Conservation (phyloP, 1,284 basidiomycete species). For the Malassezia equina region DNA sequence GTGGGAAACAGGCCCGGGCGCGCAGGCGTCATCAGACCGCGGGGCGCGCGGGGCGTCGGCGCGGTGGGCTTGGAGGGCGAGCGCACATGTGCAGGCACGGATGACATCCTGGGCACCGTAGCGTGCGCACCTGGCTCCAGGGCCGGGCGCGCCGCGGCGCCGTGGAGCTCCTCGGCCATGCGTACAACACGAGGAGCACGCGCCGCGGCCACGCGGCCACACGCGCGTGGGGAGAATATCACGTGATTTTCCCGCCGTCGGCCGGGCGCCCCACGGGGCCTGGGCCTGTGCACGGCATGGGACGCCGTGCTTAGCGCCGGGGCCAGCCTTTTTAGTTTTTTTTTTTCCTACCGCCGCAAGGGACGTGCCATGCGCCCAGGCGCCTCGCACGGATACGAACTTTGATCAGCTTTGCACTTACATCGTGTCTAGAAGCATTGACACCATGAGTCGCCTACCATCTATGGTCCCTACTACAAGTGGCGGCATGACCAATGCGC, state of each 20-base stretch:
- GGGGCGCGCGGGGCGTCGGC: neutral
- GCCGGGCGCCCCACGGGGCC: neutral
- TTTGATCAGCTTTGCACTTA: neutral
- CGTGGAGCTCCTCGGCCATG: neutral
- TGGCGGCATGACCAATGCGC: constrained; percentile 18
- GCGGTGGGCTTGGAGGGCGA: neutral
- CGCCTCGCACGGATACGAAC: neutral
- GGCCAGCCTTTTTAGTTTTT: constrained; percentile 10
- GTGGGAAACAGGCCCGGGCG: neutral
- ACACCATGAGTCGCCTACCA: constrained; percentile 28
- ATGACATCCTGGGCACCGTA: neutral
- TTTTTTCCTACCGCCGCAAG: neutral
- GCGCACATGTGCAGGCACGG: neutral
- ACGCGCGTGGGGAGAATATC: constrained; percentile 1
- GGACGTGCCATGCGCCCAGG: constrained; percentile 1
- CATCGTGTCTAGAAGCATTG: neutral
- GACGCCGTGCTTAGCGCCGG: constrained; percentile 8
- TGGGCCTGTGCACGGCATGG: constrained; percentile 17
- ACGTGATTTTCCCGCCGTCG: constrained; percentile 10
- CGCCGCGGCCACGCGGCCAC: neutral
- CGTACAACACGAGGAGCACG: neutral
- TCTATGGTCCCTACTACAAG: constrained; percentile 21
- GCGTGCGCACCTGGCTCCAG: neutral
- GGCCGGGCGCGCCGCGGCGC: neutral
- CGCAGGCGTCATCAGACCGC: neutral